These are phyloP conservation scores for Botrytis pseudocinerea DNA, from an alignment of 2,329 filamentous ascomycete genomes.

Conservation along the genomic window DNA sequence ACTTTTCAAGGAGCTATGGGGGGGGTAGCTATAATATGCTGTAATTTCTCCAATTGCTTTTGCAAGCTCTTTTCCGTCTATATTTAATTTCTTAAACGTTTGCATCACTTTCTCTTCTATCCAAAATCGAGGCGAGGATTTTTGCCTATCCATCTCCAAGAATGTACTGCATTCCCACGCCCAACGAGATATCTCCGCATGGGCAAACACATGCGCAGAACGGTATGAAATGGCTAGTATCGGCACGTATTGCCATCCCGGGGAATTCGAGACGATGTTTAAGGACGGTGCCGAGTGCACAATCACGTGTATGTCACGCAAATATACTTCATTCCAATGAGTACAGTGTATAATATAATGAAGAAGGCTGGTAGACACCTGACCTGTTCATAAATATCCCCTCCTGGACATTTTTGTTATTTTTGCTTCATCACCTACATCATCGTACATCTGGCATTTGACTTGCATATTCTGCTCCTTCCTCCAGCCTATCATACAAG, in stretches of 20 bases:
- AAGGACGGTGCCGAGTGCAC: constrained; percentile 21
- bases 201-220: constrained; percentile 3
- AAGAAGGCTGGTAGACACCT: constrained; percentile 36
- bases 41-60: neutral
- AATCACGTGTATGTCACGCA: constrained; percentile 23
- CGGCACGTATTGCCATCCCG: constrained; percentile 19
- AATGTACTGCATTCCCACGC: constrained; percentile 22
- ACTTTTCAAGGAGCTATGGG: constrained; percentile 3
- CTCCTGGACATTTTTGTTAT: constrained; percentile 33
- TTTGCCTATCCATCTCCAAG: constrained; percentile 16
- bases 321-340: constrained; percentile 29
- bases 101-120: constrained; percentile 17
- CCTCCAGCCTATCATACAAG: constrained; percentile 19
- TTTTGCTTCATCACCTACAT: constrained; percentile 29
- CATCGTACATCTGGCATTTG: constrained; percentile 32
- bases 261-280: constrained; percentile 26
- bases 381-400: constrained; percentile 38
- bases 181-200: constrained; percentile 2
- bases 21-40: constrained; percentile 17
- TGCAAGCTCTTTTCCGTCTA: neutral
- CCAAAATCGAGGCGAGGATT: neutral
- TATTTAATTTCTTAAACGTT: constrained; percentile 18
- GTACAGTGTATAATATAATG: constrained; percentile 31
- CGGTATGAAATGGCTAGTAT: constrained; percentile 21
- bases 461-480: constrained; percentile 26